Evolutionary conservation across 306 rosid species (phyloP), one percentile per base, ranked within the genome.

Genomic region (Albizia julibrissin): DNA sequence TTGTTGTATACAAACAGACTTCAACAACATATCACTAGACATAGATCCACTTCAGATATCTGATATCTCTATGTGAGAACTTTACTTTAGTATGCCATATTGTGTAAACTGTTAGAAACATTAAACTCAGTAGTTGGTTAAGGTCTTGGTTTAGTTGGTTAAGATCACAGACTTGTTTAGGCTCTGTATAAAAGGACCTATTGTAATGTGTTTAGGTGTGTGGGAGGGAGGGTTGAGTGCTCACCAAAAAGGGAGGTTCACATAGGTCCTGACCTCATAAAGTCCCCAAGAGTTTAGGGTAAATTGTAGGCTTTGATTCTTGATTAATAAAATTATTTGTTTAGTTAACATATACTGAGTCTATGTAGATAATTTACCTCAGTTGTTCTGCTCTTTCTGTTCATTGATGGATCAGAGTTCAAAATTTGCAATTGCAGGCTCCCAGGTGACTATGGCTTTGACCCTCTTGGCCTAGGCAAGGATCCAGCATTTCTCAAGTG

Each of bases 391-490:
- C 27, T 56, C 4, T 4, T 62, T 27, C 69, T 29, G 4, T 29
- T 64, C 69, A 64, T 29, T 29, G 18, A 15, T 6, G 8, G 6
- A 69, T 47, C 8, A 54, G 0, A 40, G 16, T 61, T 33, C 13
- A 59, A 81, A 54, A 31, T 9, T 42, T 83, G 72, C 9, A 79
- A 62, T 75, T 83, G 79, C 82, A 95, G 99, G 81, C 98, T 95
- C 39, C 96, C 99, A 42, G 99, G 99, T 50, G 99, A 95, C 88
- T 95, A 54, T 65, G 99, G 99, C 6, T 95, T 95, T 84, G 99
- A 95, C 79, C 99, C 99, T 6, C 89, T 95, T 3, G 99, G 99
- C 3, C 90, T 95, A 10, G 99, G 99, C 5, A 93, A 65, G 84
- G 98, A 95, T 90, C 99, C 98, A 12, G 93, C 91, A 70, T 93